Percentiles rank a stretch among this genome's conserved stretches.
Evolutionary conservation across 176 grass and related monocot genomes (phyloP).

Genomic region (Triticum turgidum): DNA sequence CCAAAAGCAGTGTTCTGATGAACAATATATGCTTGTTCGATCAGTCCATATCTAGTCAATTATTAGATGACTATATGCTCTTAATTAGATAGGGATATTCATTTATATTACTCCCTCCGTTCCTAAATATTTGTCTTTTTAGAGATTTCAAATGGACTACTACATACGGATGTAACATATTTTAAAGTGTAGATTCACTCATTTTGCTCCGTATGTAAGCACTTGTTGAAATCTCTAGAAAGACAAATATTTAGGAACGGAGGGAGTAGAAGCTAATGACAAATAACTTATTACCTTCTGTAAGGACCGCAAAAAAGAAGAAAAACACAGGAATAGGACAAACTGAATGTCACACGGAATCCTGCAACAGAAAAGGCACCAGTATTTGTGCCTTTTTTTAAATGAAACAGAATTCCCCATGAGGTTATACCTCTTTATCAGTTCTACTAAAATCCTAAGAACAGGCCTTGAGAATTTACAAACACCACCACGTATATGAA

Average conservation of each 20-base stretch:
- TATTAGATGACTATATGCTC: background rate
- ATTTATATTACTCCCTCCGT: background rate
- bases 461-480: background rate
- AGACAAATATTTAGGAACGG: no score
- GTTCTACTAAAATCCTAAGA: background rate
- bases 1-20: background rate
- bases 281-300: background rate
- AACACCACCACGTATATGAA: background rate
- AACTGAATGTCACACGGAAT: no score
- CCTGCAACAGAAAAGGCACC: no score
- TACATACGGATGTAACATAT: no score
- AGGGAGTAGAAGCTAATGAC: background rate
- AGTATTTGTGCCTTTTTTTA: background rate
- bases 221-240: no score
- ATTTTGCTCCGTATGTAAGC: no score
- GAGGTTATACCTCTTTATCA: background rate
- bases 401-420: background rate
- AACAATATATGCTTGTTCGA: background rate
- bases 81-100: background rate
- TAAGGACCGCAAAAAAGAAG: background rate
- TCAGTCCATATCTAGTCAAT: background rate
- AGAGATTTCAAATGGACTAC: no score
- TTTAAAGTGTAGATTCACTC: no score
- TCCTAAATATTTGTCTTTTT: no score
- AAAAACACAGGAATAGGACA: background rate